Evolutionary conservation across 257 asterid genomes (phyloP).

Genomic region (Cinchona pubescens): DNA sequence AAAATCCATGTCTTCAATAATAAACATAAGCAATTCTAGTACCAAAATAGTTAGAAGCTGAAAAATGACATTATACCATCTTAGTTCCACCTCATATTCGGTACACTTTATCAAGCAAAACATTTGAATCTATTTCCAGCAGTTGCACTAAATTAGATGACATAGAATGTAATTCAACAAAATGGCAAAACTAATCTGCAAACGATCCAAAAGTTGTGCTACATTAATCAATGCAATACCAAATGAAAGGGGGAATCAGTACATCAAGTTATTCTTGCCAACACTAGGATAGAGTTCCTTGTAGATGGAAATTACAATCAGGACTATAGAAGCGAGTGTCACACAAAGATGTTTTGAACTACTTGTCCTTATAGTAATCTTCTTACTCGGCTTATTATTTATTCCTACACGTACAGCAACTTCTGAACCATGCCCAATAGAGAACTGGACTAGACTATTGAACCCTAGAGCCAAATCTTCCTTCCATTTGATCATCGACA

Average conservation of each 20-base stretch:
- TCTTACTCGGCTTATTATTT: slow-evolving; percentile 91
- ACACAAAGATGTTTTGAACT: slow-evolving; percentile 88
- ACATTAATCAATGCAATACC: neutral
- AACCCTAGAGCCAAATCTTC: slow-evolving; percentile 86
- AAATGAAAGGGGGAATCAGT: slow-evolving; percentile 33
- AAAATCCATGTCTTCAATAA: neutral
- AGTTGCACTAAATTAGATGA: slow-evolving; percentile 18
- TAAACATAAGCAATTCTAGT: neutral
- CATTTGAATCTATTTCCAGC: slow-evolving; percentile 11
- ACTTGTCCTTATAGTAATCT: slow-evolving; percentile 87
- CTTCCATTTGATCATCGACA: slow-evolving; percentile 83
- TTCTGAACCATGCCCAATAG: slow-evolving; percentile 70
- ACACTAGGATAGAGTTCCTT: slow-evolving; percentile 60
- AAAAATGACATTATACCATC: slow-evolving; percentile 18
- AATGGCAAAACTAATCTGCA: slow-evolving; percentile 17
- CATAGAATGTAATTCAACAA: slow-evolving; percentile 28
- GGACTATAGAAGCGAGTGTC: slow-evolving; percentile 75
- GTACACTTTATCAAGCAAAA: slow-evolving; percentile 22
- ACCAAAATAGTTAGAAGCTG: neutral
- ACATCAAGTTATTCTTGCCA: slow-evolving; percentile 57
- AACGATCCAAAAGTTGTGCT: neutral
- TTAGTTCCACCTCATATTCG: slow-evolving; percentile 27
- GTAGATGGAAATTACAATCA: slow-evolving; percentile 64
- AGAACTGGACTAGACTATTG: slow-evolving; percentile 66
- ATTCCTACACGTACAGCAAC: slow-evolving; percentile 88